Conservation (phyloP, 306 rosid species). For the Lablab purpureus region DNA sequence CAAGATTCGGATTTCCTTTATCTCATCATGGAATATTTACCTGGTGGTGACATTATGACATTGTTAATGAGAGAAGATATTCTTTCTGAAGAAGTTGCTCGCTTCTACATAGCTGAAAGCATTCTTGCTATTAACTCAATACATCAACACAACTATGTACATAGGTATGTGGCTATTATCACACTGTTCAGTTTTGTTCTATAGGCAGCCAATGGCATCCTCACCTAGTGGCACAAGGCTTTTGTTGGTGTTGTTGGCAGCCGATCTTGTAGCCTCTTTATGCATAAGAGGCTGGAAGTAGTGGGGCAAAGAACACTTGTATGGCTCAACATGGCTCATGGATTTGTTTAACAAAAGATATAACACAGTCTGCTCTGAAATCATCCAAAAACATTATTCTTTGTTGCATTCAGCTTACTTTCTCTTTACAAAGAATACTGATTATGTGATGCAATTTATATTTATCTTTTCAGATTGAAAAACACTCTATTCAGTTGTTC, state of each 20-base stretch:
- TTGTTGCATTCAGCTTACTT: slow-evolving; percentile 27
- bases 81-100: slow-evolving; percentile 92
- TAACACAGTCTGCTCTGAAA: slow-evolving; percentile 14
- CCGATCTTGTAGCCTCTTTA: slow-evolving; percentile 29
- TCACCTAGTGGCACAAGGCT: not conserved
- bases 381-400: not conserved
- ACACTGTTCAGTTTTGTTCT: slow-evolving; percentile 24
- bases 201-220: not conserved
- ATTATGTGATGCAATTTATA: slow-evolving; percentile 9
- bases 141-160: slow-evolving; percentile 96
- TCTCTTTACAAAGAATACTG: not conserved
- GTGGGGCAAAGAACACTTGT: slow-evolving; percentile 40
- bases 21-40: slow-evolving; percentile 99
- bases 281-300: slow-evolving; percentile 18
- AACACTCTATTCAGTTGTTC: slow-evolving; percentile 25
- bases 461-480: slow-evolving; percentile 35
- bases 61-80: slow-evolving; percentile 96
- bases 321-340: slow-evolving; percentile 31
- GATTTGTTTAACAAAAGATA: slow-evolving; percentile 30
- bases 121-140: slow-evolving; percentile 93
- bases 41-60: slow-evolving; percentile 99
- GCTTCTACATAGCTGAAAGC: slow-evolving; percentile 98
- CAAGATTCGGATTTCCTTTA: slow-evolving; percentile 96
- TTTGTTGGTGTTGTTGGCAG: slow-evolving; percentile 1
- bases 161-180: slow-evolving; percentile 66